Evolutionary conservation across 1,284 basidiomycete species (phyloP), one percentile per base, ranked within the genome.

Genomic region (Rhizoctonia solani): DNA sequence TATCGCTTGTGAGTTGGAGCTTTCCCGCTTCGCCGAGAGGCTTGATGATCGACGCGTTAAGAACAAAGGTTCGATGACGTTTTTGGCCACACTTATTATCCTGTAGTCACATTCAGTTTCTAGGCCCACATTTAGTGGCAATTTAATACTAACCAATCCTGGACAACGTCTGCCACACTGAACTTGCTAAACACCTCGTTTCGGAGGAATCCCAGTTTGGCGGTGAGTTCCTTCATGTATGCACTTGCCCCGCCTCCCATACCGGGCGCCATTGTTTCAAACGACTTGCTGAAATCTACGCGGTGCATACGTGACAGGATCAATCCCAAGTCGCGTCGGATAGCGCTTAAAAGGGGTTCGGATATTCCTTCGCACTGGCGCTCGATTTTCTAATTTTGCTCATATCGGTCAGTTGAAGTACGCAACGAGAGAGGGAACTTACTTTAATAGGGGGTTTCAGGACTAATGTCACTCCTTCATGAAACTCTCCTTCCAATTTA

Each of bases 21-120:
- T 95, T 95, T 1, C 93, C 92, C 68, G 84, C 85, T 79, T 98
- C 95, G 13, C 91, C 88, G 3, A 97, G 81, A 0, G 93, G 93
- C 71, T 87, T 87, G 11, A 89, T 89, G 63, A 98, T 92, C 16
- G 92, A 93, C 11, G 90, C 89, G 74, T 98, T 93, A 54, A 97
- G 77, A 8, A 98, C 85, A 77, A 98, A 98, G 1, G 86, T 89
- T 70, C 84, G 83, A 96, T 87, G 29, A 90, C 85, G 75, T 88
- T 88, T 72, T 86, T 87, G 69, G 87, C 88, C 47, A 93, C 84
- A 1, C 79, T 79, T 11, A 83, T 76, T 0, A 85, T 78, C 91
- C 92, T 95, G 69, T 5, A 37, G 19, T 47, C 23, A 23, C 13
- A 32, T 29, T 53, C 16, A 29, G 16, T 32, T n/a, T n/a, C n/a